Conservation (phyloP, 139 green algal species). For the Tetraselmis striata region DNA sequence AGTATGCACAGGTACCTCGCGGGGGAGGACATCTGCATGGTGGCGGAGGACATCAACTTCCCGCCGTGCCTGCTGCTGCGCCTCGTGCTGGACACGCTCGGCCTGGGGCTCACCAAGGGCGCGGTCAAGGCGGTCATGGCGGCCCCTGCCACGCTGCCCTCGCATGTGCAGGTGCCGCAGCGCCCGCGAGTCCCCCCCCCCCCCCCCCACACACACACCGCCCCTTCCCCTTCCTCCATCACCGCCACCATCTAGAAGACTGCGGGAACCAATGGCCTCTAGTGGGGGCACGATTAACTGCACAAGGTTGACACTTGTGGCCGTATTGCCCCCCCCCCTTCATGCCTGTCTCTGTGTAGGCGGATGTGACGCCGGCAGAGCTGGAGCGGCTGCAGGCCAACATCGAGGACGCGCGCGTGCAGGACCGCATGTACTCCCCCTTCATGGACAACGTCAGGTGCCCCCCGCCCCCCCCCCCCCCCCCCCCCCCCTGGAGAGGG, state of each 20-base stretch:
- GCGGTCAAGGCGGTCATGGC: neutral
- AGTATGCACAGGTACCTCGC: slow-evolving; percentile 26
- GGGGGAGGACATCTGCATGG: slow-evolving; percentile 57
- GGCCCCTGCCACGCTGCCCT: neutral
- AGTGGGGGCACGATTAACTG: too few relatives aligned
- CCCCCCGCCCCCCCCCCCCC: too few relatives aligned
- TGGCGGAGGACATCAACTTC: slow-evolving; percentile 53
- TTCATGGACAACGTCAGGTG: slow-evolving; percentile 26
- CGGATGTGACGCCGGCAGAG: neutral
- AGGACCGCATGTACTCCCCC: slow-evolving; percentile 54
- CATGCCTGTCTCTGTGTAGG: slow-evolving; percentile 15
- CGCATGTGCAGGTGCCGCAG: neutral
- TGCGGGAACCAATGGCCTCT: too few relatives aligned
- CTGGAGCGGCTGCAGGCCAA: slow-evolving; percentile 30
- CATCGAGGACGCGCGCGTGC: slow-evolving; percentile 29
- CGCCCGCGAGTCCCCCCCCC: too few relatives aligned
- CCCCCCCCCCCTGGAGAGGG: too few relatives aligned
- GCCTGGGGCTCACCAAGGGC: slow-evolving; percentile 19
- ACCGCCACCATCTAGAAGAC: too few relatives aligned
- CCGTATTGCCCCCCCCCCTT: too few relatives aligned
- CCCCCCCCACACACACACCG: too few relatives aligned
- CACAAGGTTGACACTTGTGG: too few relatives aligned
- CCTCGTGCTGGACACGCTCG: slow-evolving; percentile 37
- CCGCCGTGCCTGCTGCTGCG: slow-evolving; percentile 66
- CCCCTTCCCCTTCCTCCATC: too few relatives aligned